Percentiles rank a stretch among this genome's conserved stretches.
Conservation (phyloP, 345 rosid species). For the Populus pruinosa region DNA sequence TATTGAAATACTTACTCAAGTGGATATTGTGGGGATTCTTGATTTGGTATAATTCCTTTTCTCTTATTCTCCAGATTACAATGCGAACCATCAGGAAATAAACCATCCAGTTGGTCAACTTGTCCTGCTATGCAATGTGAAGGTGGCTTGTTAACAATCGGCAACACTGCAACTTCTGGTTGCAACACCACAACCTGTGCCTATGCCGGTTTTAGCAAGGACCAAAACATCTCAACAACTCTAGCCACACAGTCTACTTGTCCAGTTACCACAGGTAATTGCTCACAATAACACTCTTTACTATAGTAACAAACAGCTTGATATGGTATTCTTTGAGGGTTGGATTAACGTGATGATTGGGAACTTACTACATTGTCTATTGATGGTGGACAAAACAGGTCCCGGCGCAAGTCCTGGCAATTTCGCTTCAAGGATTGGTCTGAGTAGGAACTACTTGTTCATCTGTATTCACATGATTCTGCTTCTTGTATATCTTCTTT, state of each 20-base stretch:
- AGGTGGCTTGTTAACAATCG: constrained; percentile 20
- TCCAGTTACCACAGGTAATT: constrained; percentile 32
- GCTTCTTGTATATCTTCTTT: constrained; percentile 32
- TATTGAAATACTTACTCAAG: not conserved
- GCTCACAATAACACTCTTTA: not conserved
- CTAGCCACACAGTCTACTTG: constrained; percentile 38
- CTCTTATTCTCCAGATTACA: constrained; percentile 46
- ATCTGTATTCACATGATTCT: constrained; percentile 28
- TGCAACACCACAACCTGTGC: constrained; percentile 52
- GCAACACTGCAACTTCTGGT: constrained; percentile 34
- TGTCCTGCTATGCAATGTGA: constrained; percentile 62
- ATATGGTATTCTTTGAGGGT: not conserved
- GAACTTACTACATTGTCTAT: not conserved
- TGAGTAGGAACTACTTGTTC: constrained; percentile 29
- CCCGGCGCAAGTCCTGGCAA: constrained; percentile 15
- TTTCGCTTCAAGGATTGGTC: constrained; percentile 28
- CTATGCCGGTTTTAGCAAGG: constrained; percentile 56
- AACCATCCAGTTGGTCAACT: constrained; percentile 26
- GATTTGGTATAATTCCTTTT: not conserved
- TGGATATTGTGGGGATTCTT: not conserved
- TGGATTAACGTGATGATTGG: not conserved
- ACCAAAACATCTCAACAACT: constrained; percentile 39
- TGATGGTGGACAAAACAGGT: constrained; percentile 27
- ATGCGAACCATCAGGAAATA: constrained; percentile 50
- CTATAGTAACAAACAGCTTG: not conserved